Evolutionary conservation across 2,329 filamentous ascomycete species (phyloP).

Genomic region (Paramyrothecium roridum): DNA sequence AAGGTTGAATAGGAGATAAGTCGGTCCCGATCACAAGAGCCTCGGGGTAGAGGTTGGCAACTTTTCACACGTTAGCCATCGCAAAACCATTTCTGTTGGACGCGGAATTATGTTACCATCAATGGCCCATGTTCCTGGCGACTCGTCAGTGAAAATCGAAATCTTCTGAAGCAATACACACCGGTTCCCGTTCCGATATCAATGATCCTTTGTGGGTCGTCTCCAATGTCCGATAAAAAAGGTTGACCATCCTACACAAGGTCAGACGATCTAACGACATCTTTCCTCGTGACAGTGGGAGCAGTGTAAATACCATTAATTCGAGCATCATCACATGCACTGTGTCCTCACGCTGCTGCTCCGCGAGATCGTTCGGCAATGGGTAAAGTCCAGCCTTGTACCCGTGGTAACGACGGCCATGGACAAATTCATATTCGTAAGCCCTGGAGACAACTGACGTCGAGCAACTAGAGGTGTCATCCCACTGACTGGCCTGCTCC

Average conservation of each 20-base stretch:
- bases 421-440: conserved; percentile 27
- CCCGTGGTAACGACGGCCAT: conserved; percentile 38
- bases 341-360: conserved; percentile 43
- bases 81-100: neutral
- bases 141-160: neutral
- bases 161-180: conserved; percentile 12
- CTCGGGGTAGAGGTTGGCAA: conserved; percentile 38
- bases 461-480: conserved; percentile 22
- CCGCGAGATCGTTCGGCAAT: conserved; percentile 41
- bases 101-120: conserved; percentile 26
- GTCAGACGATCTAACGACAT: neutral
- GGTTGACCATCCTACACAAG: conserved; percentile 31
- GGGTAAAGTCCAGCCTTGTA: conserved; percentile 42
- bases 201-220: conserved; percentile 38
- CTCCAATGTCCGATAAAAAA: conserved; percentile 35
- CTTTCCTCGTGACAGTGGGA: conserved; percentile 1
- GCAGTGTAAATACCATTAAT: conserved; percentile 11
- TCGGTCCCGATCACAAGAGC: conserved; percentile 38
- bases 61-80: conserved; percentile 14
- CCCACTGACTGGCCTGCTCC: conserved; percentile 16
- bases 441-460: conserved; percentile 29
- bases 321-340: conserved; percentile 44
- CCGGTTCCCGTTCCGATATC: conserved; percentile 49
- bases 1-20: conserved; percentile 42
- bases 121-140: conserved; percentile 49